These are phyloP conservation scores for Candida mesenterica DNA, from an alignment of 1,139 yeast genomes.

Conservation along the genomic window DNA sequence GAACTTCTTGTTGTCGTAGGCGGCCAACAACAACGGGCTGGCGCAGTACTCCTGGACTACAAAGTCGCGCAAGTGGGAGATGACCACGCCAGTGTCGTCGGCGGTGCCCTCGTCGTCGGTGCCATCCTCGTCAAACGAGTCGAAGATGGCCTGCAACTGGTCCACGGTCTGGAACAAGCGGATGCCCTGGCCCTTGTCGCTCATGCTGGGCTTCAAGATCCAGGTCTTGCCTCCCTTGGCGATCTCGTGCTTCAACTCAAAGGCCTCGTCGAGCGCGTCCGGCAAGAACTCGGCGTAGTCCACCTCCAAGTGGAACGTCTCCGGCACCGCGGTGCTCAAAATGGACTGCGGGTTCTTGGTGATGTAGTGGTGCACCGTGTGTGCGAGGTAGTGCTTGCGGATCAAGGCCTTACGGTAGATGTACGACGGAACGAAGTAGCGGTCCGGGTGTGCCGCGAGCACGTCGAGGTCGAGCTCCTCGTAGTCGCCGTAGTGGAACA, in stretches of 20 bases:
- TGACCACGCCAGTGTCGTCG: slow-evolving; percentile 59
- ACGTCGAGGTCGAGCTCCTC: slow-evolving; percentile 82
- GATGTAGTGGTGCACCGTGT: slow-evolving; percentile 68
- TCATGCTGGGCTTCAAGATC: slow-evolving; percentile 95
- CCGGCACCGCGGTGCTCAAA: slow-evolving; percentile 63
- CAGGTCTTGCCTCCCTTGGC: slow-evolving; percentile 65
- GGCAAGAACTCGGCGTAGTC: slow-evolving; percentile 96
- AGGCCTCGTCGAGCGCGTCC: slow-evolving; percentile 88
- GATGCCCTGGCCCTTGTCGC: slow-evolving; percentile 96
- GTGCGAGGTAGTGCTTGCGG: slow-evolving; percentile 82
- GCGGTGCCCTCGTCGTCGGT: slow-evolving; percentile 55
- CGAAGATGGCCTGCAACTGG: slow-evolving; percentile 78
- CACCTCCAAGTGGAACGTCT: slow-evolving; percentile 77
- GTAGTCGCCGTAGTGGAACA: slow-evolving; percentile 85
- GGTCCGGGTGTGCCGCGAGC: slow-evolving; percentile 31
- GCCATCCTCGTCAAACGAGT: slow-evolving; percentile 74
- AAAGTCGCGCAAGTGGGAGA: slow-evolving; percentile 87
- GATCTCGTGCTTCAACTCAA: slow-evolving; percentile 79
- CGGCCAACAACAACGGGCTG: slow-evolving; percentile 62
- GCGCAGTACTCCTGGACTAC: slow-evolving; percentile 78
- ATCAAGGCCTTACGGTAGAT: slow-evolving; percentile 84
- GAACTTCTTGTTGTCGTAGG: slow-evolving; percentile 71
- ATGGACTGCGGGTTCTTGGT: slow-evolving; percentile 74
- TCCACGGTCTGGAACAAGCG: slow-evolving; percentile 74
- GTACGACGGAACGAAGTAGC: slow-evolving; percentile 75